These are phyloP conservation scores for Ogataea allantospora DNA, from an alignment of 805 yeast genomes.

Conservation along the genomic window DNA sequence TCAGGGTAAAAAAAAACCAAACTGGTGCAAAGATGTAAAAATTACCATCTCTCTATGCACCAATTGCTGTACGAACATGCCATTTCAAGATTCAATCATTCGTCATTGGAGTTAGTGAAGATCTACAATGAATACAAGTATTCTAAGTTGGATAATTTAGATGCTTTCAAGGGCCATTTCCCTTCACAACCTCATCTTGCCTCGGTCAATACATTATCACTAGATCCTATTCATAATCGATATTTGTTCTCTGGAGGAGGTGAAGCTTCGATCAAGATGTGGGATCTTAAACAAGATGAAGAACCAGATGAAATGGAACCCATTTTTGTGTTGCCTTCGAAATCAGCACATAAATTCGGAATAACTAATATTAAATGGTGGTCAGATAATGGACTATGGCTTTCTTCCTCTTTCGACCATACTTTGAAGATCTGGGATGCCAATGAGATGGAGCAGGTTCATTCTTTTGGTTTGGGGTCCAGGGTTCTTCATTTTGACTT, in stretches of 20 bases:
- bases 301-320: constrained; percentile 18
- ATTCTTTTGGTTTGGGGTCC: constrained; percentile 58
- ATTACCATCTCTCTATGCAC: constrained; percentile 23
- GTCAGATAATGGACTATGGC: constrained; percentile 89
- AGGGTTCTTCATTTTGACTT: constrained; percentile 69
- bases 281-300: constrained; percentile 48
- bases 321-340: constrained; percentile 28
- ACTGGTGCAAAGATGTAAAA: too few relatives aligned
- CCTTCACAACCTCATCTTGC: constrained; percentile 44
- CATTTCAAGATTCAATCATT: constrained; percentile 8
- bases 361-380: constrained; percentile 81
- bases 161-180: constrained; percentile 27
- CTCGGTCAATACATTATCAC: constrained; percentile 59
- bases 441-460: constrained; percentile 59
- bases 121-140: constrained; percentile 28
- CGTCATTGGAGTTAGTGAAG: constrained; percentile 22
- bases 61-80: constrained; percentile 25
- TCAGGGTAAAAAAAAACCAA: too few relatives aligned
- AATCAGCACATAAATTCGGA: constrained; percentile 63
- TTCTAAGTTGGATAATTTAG: constrained; percentile 21
- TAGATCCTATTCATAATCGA: constrained; percentile 47
- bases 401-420: constrained; percentile 78
- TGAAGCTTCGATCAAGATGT: constrained; percentile 63
- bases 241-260: constrained; percentile 70
- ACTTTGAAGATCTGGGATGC: constrained; percentile 83